phyloP scores from a whole-genome alignment of 2,329 filamentous ascomycete genomes.

The Colletotrichum kahawae region DNA sequence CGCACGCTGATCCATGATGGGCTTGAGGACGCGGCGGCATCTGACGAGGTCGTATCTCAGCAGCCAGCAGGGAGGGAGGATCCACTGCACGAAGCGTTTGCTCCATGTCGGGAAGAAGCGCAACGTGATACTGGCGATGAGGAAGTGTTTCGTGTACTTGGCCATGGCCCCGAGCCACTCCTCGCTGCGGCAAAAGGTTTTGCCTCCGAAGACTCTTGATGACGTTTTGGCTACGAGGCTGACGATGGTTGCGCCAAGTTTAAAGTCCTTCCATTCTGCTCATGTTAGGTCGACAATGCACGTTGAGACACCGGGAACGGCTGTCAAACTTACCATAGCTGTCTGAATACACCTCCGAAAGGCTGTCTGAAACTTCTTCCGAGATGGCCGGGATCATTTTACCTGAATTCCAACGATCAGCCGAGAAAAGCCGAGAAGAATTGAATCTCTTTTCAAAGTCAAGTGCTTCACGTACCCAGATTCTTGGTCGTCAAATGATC shows the following conservation, averaged over 20 bases:
- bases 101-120: neutral
- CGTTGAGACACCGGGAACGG: accelerated
- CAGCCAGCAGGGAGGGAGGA: neutral
- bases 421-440: neutral
- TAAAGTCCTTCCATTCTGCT: neutral
- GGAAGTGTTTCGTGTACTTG: neutral
- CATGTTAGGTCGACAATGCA: neutral
- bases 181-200: neutral
- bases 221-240: neutral
- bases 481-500: neutral
- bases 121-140: neutral
- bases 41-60: neutral
- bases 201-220: neutral
- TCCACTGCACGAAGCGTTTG: neutral
- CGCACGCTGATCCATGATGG: neutral
- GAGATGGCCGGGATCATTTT: neutral
- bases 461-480: neutral
- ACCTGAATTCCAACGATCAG: neutral
- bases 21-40: neutral
- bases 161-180: neutral
- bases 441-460: accelerated
- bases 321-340: neutral
- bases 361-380: neutral
- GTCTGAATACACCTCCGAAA: neutral
- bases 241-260: neutral